A percentile compares a stretch with the other conserved stretches of the same genome.
Conservation (phyloP, 805 yeast genomes). For the Maudiozyma pseudohumilis region DNA sequence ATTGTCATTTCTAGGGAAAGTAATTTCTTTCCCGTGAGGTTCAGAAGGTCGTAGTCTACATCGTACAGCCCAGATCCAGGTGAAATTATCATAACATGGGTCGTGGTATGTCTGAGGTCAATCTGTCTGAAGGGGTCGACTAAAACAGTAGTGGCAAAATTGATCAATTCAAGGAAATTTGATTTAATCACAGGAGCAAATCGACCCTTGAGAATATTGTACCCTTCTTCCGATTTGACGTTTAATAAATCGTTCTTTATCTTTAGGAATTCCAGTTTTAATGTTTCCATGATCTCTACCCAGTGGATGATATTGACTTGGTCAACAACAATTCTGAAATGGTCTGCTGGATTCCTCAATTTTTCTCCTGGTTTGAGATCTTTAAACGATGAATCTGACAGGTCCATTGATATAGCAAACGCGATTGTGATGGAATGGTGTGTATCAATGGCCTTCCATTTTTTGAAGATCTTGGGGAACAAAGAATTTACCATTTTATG, state of each 20-base stretch:
- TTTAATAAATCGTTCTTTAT: conserved; percentile 66
- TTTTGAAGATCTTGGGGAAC: conserved; percentile 77
- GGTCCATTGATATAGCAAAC: conserved; percentile 68
- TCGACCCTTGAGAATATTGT: conserved; percentile 41
- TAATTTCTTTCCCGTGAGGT: conserved; percentile 66
- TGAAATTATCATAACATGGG: conserved; percentile 77
- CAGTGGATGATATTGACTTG: conserved; percentile 83
- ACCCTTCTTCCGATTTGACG: conserved; percentile 28
- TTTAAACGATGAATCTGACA: conserved; percentile 39
- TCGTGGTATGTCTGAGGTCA: conserved; percentile 81
- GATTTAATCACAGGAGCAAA: conserved; percentile 85
- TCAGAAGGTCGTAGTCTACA: conserved; percentile 69
- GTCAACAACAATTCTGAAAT: conserved; percentile 88
- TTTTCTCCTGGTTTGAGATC: conserved; percentile 63
- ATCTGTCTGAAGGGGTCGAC: conserved; percentile 73
- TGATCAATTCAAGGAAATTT: conserved; percentile 77
- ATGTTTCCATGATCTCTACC: conserved; percentile 83
- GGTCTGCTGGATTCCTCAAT: conserved; percentile 60
- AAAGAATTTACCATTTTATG: conserved; percentile 87
- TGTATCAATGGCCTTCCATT: conserved; percentile 79
- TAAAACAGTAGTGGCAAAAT: conserved; percentile 68
- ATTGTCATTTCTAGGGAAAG: conserved; percentile 74
- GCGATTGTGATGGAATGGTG: conserved; percentile 89
- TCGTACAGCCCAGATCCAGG: conserved; percentile 94
- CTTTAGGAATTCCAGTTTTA: conserved; percentile 74